phyloP scores from a whole-genome alignment of 257 asterid species.

The Cruciata laevipes region DNA sequence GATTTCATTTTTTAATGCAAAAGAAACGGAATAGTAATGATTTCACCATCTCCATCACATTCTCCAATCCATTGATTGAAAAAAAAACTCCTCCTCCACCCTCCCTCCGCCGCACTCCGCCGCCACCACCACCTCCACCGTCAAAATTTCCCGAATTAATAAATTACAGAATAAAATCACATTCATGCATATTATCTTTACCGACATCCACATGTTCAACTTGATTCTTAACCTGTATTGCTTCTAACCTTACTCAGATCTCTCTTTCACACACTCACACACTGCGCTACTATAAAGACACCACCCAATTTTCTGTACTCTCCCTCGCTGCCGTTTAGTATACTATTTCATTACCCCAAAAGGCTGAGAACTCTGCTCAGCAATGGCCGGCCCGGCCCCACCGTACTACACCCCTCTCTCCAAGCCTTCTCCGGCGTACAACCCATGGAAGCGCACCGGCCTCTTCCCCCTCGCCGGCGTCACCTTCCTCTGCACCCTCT shows the following conservation, averaged over 20 bases:
- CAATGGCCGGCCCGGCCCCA: constrained; percentile 54
- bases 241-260: constrained; percentile 10
- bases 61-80: background rate
- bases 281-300: background rate
- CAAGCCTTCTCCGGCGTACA: constrained; percentile 34
- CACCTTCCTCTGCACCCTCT: constrained; percentile 49
- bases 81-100: background rate
- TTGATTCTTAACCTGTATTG: constrained; percentile 14
- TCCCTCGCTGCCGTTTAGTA: background rate
- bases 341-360: background rate
- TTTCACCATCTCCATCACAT: background rate
- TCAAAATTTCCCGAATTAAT: background rate
- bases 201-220: constrained; percentile 10
- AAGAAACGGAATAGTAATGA: background rate
- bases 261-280: constrained; percentile 9
- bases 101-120: background rate
- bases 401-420: constrained; percentile 54
- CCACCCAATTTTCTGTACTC: background rate
- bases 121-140: background rate
- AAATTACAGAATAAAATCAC: background rate
- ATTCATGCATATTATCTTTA: background rate
- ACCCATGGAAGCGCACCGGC: constrained; percentile 29
- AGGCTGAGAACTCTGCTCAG: background rate
- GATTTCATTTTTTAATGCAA: too few species aligned
- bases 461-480: constrained; percentile 33